Percentiles rank a stretch among this genome's conserved stretches.
These are phyloP conservation scores for Monosporozyma aquatica DNA, from an alignment of 805 yeast species.

Conservation along the genomic window DNA sequence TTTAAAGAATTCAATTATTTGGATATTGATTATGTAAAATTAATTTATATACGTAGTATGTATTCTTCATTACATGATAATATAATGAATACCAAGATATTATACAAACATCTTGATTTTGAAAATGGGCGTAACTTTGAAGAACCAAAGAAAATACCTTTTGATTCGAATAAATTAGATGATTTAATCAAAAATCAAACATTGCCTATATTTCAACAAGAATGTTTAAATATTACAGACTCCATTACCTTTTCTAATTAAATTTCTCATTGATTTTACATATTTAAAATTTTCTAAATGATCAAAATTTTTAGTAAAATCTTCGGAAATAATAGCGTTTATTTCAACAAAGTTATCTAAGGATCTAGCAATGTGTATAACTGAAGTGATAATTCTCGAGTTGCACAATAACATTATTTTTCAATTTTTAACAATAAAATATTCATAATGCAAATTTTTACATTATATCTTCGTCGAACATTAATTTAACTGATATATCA, in stretches of 20 bases:
- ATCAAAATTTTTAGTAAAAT: no score
- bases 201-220: background rate
- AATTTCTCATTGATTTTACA: background rate
- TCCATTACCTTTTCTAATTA: background rate
- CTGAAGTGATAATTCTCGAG: no score
- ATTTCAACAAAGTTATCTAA: no score
- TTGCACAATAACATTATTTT: no score
- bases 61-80: background rate
- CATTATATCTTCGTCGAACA: no score
- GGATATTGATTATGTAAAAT: background rate
- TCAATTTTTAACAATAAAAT: no score
- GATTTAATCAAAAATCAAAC: background rate
- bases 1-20: background rate
- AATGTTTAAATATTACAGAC: background rate
- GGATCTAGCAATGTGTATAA: no score
- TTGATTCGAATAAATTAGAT: background rate
- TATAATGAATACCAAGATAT: background rate
- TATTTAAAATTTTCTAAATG: background rate
- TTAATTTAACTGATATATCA: no score
- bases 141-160: slow-evolving; percentile 1
- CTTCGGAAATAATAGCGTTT: no score
- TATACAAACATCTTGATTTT: background rate
- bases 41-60: background rate
- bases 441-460: no score
- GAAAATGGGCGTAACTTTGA: background rate